Evolutionary conservation across 768 basidiomycete genomes (phyloP).

Genomic region (Lactarius trivialis): DNA sequence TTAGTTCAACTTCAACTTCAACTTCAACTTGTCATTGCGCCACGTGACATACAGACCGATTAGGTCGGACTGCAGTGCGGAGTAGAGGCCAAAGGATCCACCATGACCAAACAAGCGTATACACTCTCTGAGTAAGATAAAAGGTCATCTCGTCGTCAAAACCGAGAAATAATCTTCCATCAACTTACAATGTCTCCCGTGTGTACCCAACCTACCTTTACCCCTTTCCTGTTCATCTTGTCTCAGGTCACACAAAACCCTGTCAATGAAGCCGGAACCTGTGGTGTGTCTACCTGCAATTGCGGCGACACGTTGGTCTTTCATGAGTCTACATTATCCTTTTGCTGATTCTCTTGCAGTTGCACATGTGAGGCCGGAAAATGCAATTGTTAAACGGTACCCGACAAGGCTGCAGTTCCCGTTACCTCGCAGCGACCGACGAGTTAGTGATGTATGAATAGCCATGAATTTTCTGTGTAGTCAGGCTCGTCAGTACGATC

Average conservation of each 20-base stretch:
- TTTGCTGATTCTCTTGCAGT: slow-evolving; percentile 29
- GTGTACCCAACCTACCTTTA: neutral
- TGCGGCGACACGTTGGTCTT: slow-evolving; percentile 43
- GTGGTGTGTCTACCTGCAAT: slow-evolving; percentile 33
- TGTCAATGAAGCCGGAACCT: slow-evolving; percentile 33
- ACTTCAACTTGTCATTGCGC: no score
- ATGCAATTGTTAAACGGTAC: slow-evolving; percentile 54
- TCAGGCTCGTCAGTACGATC: neutral
- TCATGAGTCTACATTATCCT: neutral
- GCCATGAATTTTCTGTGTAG: neutral
- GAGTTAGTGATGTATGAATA: neutral
- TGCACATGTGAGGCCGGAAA: slow-evolving; percentile 55
- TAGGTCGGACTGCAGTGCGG: no score
- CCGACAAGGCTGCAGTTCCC: neutral
- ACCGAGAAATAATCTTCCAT: neutral
- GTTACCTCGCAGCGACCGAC: neutral
- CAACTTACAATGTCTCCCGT: slow-evolving; percentile 5
- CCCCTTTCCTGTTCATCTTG: neutral
- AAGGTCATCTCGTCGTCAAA: neutral
- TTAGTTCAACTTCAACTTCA: no score
- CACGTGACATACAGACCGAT: no score
- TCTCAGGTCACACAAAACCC: slow-evolving; percentile 24
- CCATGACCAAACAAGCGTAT: slow-evolving; percentile 1
- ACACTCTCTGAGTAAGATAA: neutral
- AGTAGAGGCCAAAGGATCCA: no score